Percentiles rank a stretch among this genome's conserved stretches.
phyloP scores from a whole-genome alignment of 257 asterid species.

The Gentiana dahurica region DNA sequence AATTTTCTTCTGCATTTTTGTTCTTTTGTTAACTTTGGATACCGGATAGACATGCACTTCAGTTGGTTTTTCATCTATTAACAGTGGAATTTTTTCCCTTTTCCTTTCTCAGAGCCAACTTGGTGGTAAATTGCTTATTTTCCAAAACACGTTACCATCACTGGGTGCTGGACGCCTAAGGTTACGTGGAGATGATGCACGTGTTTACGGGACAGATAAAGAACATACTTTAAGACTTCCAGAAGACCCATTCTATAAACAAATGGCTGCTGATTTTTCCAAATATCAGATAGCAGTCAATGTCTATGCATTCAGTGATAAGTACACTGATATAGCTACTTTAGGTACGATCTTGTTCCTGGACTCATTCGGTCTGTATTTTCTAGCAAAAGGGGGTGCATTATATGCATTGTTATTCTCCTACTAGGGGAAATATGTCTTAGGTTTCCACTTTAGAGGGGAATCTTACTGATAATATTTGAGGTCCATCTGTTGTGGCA shows the following conservation, averaged over 20 bases:
- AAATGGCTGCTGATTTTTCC: conserved; percentile 99
- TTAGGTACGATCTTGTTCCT: conserved; percentile 44
- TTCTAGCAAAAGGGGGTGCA: too few species aligned
- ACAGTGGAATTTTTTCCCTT: conserved; percentile 13
- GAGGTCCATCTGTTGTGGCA: too few species aligned
- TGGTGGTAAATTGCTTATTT: conserved; percentile 94
- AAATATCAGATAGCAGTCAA: conserved; percentile 91
- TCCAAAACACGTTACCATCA: conserved; percentile 89
- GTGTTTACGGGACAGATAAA: conserved; percentile 85
- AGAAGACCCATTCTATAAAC: conserved; percentile 98
- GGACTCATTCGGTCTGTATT: neutral
- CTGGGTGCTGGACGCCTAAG: conserved; percentile 89
- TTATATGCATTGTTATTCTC: too few species aligned
- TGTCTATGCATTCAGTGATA: conserved; percentile 86
- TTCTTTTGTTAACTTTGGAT: neutral
- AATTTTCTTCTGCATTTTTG: neutral
- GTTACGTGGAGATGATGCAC: conserved; percentile 87
- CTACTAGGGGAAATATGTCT: too few species aligned
- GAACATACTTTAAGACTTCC: conserved; percentile 73
- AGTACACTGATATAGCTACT: conserved; percentile 85
- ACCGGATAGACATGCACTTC: neutral
- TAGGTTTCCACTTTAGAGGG: too few species aligned
- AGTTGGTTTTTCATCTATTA: conserved; percentile 5
- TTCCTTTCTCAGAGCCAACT: conserved; percentile 68
- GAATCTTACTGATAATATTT: too few species aligned